These are phyloP conservation scores for Penicillium waksmanii DNA, from an alignment of 495 filamentous ascomycete species.

Conservation along the genomic window DNA sequence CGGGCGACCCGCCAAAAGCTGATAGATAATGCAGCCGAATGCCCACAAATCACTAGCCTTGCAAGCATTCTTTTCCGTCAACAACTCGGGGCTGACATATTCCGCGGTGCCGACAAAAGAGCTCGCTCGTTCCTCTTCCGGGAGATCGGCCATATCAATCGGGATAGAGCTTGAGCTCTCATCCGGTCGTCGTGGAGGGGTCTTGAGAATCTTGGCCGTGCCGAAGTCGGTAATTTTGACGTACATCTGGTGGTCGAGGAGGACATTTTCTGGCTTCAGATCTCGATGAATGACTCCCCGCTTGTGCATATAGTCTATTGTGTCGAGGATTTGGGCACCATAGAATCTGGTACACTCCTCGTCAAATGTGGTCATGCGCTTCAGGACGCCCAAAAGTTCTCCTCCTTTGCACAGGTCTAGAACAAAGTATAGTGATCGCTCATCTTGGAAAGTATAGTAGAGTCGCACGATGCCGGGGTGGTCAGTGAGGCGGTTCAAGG, in stretches of 20 bases:
- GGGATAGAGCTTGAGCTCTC: slow-evolving; percentile 46
- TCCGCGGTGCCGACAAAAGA: slow-evolving; percentile 99
- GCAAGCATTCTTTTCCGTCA: slow-evolving; percentile 95
- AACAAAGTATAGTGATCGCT: slow-evolving; percentile 94
- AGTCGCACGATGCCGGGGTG: slow-evolving; percentile 96
- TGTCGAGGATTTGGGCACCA: slow-evolving; percentile 92
- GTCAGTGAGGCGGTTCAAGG: slow-evolving; percentile 91
- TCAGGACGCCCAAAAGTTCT: slow-evolving; percentile 89
- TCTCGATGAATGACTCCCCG: slow-evolving; percentile 96
- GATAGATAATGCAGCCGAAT: slow-evolving; percentile 99
- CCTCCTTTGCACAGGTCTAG: slow-evolving; percentile 92
- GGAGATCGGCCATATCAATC: slow-evolving; percentile 57
- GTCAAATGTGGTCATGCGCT: slow-evolving; percentile 92
- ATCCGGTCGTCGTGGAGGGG: slow-evolving; percentile 56
- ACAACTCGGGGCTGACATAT: slow-evolving; percentile 94
- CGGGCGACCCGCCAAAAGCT: slow-evolving; percentile 88
- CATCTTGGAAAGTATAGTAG: slow-evolving; percentile 99
- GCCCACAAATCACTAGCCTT: slow-evolving; percentile 99
- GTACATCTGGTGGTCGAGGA: slow-evolving; percentile 93
- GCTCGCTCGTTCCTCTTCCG: slow-evolving; percentile 74
- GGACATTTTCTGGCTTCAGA: slow-evolving; percentile 95
- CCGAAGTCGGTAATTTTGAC: slow-evolving; percentile 99
- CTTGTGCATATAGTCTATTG: slow-evolving; percentile 97
- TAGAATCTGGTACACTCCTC: slow-evolving; percentile 96
- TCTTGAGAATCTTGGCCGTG: slow-evolving; percentile 88